A percentile compares a stretch with the other conserved stretches of the same genome.
These are phyloP conservation scores for Diaporthe humulicola DNA, from an alignment of 2,329 filamentous ascomycete genomes.

Conservation along the genomic window DNA sequence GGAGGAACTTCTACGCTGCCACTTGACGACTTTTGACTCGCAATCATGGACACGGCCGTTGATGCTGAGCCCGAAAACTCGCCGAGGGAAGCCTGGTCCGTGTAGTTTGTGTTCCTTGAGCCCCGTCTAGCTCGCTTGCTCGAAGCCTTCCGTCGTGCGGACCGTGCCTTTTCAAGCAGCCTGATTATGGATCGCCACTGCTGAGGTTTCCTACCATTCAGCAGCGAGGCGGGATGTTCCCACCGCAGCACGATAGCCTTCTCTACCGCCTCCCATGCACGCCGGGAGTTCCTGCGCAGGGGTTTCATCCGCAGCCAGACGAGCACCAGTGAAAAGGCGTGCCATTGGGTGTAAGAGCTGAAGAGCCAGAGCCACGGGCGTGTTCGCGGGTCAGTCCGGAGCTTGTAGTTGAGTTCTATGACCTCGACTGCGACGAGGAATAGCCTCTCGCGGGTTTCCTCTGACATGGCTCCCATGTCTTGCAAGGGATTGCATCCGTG, in stretches of 20 bases:
- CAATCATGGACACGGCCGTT: not conserved
- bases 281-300: not conserved
- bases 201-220: constrained; percentile 7
- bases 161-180: not conserved
- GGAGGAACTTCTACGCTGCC: not conserved
- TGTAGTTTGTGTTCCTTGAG: not conserved
- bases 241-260: not conserved
- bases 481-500: constrained; percentile 6
- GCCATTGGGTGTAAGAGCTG: constrained; percentile 25
- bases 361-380: constrained; percentile 20
- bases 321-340: not conserved
- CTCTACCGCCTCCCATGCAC: not conserved
- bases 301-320: constrained; percentile 7
- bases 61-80: not conserved
- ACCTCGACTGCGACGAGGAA: constrained; percentile 16
- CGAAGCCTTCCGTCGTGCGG: not conserved
- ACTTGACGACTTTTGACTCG: not conserved
- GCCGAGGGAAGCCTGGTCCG: not conserved
- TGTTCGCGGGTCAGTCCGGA: not conserved
- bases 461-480: not conserved
- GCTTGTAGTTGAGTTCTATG: constrained; percentile 15
- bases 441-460: not conserved
- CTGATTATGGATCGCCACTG: constrained; percentile 1
- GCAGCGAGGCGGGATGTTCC: not conserved
- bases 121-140: not conserved